Conservation (phyloP, 2,329 filamentous ascomycete genomes). For the Pestalotiopsis sp. region DNA sequence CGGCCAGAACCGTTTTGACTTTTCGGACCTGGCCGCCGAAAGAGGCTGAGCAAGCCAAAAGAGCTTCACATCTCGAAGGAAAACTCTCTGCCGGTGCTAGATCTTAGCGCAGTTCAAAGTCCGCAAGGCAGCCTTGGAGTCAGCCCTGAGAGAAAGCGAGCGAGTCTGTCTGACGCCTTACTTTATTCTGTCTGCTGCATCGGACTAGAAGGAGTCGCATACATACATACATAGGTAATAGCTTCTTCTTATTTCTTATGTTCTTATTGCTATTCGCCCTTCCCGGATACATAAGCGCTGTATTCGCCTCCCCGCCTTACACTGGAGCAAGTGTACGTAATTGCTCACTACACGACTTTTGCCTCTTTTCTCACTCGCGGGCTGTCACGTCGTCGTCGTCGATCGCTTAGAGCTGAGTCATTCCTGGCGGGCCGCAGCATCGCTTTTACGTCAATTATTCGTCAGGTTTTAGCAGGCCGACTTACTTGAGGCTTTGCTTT, state of each 20-base stretch:
- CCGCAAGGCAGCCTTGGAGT: slow-evolving; percentile 1
- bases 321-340: background rate
- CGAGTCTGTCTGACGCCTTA: background rate
- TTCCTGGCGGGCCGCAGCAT: background rate
- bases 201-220: background rate
- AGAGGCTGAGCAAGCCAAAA: background rate
- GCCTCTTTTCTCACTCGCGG: background rate
- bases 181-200: no score
- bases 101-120: background rate
- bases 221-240: background rate
- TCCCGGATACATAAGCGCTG: background rate
- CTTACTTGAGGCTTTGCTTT: no score
- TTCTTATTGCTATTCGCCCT: background rate
- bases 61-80: background rate
- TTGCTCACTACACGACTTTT: background rate
- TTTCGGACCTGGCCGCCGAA: background rate
- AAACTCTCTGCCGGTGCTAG: background rate
- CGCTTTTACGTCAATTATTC: background rate
- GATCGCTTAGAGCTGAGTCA: background rate
- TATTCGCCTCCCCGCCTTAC: background rate
- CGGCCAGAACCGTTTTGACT: background rate
- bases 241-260: background rate
- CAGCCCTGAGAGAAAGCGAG: background rate
- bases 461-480: background rate
- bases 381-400: background rate